phyloP scores from a whole-genome alignment of 805 yeast genomes.

The Jamesozyma gamospora region DNA sequence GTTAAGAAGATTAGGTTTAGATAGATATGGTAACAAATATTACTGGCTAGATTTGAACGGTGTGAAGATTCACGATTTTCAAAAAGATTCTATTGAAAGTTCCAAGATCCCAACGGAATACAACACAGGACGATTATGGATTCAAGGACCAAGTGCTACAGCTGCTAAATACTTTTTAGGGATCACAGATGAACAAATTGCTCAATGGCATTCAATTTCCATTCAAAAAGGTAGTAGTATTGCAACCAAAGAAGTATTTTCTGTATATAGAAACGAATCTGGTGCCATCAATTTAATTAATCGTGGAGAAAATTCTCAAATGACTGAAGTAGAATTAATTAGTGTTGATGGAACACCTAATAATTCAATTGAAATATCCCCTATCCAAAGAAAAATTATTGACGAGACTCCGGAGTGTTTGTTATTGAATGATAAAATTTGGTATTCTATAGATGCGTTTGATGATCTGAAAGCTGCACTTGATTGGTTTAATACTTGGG shows the following conservation, averaged over 20 bases:
- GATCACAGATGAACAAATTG: conserved; percentile 20
- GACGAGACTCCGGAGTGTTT: conserved; percentile 59
- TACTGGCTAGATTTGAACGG: conserved; percentile 96
- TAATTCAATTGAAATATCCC: conserved; percentile 14
- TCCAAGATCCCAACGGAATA: conserved; percentile 45
- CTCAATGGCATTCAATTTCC: conserved; percentile 22
- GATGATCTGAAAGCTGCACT: conserved; percentile 48
- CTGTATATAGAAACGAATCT: conserved; percentile 14
- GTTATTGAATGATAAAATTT: conserved; percentile 37
- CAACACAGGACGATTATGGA: conserved; percentile 77
- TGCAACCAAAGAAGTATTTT: conserved; percentile 22
- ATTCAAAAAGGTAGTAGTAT: conserved; percentile 12
- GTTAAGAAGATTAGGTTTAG: conserved; percentile 67
- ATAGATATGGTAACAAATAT: conserved; percentile 73
- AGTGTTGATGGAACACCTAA: conserved; percentile 15
- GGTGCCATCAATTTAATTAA: conserved; percentile 11
- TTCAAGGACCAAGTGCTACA: conserved; percentile 75
- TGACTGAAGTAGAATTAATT: conserved; percentile 13
- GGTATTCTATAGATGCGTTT: conserved; percentile 62
- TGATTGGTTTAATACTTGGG: conserved; percentile 67
- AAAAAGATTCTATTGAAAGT: conserved; percentile 27
- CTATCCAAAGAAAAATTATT: conserved; percentile 47
- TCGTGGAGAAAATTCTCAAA: conserved; percentile 9
- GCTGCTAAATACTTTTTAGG: conserved; percentile 31
- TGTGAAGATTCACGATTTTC: conserved; percentile 37